phyloP scores from a whole-genome alignment of 805 yeast species.

The Saccharomycopsis schoenii region DNA sequence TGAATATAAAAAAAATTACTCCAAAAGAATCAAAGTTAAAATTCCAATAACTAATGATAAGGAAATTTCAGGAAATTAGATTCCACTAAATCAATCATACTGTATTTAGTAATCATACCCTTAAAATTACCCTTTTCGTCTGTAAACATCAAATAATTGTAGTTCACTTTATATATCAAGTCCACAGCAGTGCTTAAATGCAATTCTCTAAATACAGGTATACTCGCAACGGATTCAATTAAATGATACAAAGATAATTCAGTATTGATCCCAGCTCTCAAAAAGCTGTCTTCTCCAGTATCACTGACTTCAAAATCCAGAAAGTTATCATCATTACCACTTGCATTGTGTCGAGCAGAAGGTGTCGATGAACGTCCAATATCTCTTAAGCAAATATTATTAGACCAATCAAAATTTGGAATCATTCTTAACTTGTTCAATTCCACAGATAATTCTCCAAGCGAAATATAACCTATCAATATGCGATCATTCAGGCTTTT shows the following conservation, averaged over 20 bases:
- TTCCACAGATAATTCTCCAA: conserved; percentile 29
- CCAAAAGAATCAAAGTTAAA: neutral
- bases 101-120: conserved; percentile 21
- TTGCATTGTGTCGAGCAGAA: neutral
- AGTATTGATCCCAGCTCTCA: neutral
- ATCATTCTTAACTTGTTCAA: conserved; percentile 16
- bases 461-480: conserved; percentile 35
- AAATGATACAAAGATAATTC: conserved; percentile 9
- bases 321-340: neutral
- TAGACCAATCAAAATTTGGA: conserved; percentile 4
- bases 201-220: conserved; percentile 14
- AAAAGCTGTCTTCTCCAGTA: conserved; percentile 3
- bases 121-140: conserved; percentile 8
- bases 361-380: neutral
- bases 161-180: conserved; percentile 24
- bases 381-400: neutral
- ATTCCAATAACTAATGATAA: neutral
- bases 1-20: no score
- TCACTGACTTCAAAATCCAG: conserved; percentile 2
- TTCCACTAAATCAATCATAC: conserved; percentile 15
- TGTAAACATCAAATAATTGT: conserved; percentile 22
- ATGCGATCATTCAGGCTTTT: conserved; percentile 26
- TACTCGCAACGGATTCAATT: conserved; percentile 5
- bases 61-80: neutral
- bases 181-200: conserved; percentile 24